Evolutionary conservation across 2,329 filamentous ascomycete species (phyloP), one percentile per base, ranked within the genome.

Genomic region (Curvularia verruculosa): DNA sequence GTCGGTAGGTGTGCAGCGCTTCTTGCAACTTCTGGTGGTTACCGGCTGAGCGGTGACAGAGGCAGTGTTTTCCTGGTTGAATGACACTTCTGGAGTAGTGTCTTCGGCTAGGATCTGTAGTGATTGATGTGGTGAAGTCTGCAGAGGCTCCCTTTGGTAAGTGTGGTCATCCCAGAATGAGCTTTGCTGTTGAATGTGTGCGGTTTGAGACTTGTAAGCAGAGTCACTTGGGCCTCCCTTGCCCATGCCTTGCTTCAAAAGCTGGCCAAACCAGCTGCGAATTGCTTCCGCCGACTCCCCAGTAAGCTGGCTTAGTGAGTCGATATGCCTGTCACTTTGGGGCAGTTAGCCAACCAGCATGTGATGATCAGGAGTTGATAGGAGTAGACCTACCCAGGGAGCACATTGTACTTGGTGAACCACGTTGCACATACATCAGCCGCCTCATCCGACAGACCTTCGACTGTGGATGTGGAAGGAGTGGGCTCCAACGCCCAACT

Each of bases 121-220:
- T 28, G 60, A 34, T 24, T 58, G 44, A 15, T 59, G 58, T 53
- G 64, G 44, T 19, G 61, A 60, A 49, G 64, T 46, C 36, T 58
- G 52, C n/a, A 63, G 21, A 18, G 61, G 54, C 12, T 65, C 58
- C 41, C 64, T 61, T 28, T 61, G 56, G 34, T 60, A 64, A 7
- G 58, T 47, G 21, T 49, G 57, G 5, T 65, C 59, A 29, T 65
- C 58, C 59, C 66, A 63, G 26, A 69, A 66, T 45, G 70, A 58
- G 5, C 68, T 59, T 37, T 62, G 61, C 23, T 61, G 62, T 52
- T 67, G 66, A 23, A 62, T 65, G 40, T 72, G 63, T 40, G 65
- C 68, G 12, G 74, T 75, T 51, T 75, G 73, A n/a, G 74, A 76
- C 52, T 71, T 75, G 58, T 76, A 76, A 26, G 72, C 74, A 8